phyloP scores from a whole-genome alignment of 2,329 filamentous ascomycete genomes.

The Camillea tinctor region DNA sequence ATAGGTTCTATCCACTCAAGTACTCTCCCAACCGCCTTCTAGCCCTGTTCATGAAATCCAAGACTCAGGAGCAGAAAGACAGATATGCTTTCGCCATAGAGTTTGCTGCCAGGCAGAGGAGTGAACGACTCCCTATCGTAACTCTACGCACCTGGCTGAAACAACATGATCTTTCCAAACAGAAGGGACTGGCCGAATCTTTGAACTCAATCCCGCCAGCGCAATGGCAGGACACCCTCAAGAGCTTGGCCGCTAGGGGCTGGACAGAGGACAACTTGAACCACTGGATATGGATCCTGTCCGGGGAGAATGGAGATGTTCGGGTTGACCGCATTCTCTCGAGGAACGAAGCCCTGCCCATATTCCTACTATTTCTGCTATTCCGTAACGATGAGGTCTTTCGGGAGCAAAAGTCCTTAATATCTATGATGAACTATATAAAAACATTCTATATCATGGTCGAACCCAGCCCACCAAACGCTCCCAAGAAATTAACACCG shows the following conservation, averaged over 20 bases:
- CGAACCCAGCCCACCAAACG: neutral
- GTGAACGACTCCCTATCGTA: conserved; percentile 29
- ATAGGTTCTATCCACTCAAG: conserved; percentile 16
- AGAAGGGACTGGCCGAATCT: conserved; percentile 12
- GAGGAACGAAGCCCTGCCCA: conserved; percentile 34
- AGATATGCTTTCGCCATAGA: conserved; percentile 15
- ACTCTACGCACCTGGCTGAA: conserved; percentile 26
- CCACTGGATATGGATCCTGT: conserved; percentile 43
- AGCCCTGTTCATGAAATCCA: conserved; percentile 23
- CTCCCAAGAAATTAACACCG: conserved; percentile 11
- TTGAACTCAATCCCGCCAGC: conserved; percentile 17
- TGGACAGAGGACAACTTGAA: conserved; percentile 34
- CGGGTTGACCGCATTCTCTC: conserved; percentile 37
- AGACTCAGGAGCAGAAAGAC: conserved; percentile 16
- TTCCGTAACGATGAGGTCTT: conserved; percentile 36
- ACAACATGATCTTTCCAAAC: conserved; percentile 20
- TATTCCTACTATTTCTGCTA: conserved; percentile 40
- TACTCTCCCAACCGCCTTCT: conserved; percentile 26
- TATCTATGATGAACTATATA: conserved; percentile 35
- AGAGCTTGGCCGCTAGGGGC: conserved; percentile 32
- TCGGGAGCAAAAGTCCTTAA: conserved; percentile 30
- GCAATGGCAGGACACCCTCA: conserved; percentile 33
- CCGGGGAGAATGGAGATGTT: conserved; percentile 33
- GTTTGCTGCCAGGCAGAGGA: conserved; percentile 15
- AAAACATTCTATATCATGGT: conserved; percentile 15